phyloP scores from a whole-genome alignment of 208 protist species.

The Trypanosoma rangeli region DNA sequence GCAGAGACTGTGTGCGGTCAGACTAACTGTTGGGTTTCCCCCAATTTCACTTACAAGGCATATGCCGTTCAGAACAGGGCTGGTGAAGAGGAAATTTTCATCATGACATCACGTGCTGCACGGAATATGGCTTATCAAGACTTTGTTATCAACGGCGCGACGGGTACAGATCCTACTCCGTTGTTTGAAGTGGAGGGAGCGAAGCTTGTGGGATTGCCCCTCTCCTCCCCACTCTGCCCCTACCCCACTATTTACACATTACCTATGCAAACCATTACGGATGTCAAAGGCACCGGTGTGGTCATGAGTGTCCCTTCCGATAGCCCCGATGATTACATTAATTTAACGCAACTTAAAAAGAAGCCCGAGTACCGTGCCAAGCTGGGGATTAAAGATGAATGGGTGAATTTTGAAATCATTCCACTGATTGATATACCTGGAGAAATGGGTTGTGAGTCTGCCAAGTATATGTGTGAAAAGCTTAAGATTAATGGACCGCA shows the following conservation, averaged over 20 bases:
- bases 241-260: constrained; percentile 96
- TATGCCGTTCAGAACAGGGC: constrained; percentile 85
- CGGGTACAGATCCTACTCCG: constrained; percentile 48
- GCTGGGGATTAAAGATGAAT: constrained; percentile 94
- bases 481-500: constrained; percentile 96
- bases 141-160: constrained; percentile 87
- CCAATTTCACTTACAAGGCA: constrained; percentile 95
- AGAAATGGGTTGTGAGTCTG: constrained; percentile 80
- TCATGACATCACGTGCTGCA: constrained; percentile 95
- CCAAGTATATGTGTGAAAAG: constrained; percentile 93
- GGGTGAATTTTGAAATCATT: constrained; percentile 94
- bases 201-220: constrained; percentile 93
- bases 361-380: constrained; percentile 94
- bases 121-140: constrained; percentile 97
- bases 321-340: constrained; percentile 99
- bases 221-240: constrained; percentile 88
- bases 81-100: constrained; percentile 90
- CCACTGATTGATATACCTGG: constrained; percentile 96
- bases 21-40: constrained; percentile 99
- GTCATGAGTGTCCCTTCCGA: constrained; percentile 98
- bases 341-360: constrained; percentile 94
- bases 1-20: constrained; percentile 99
- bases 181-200: constrained; percentile 92
- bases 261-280: constrained; percentile 97
- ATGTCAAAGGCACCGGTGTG: constrained; percentile 98